Evolutionary conservation across 495 filamentous ascomycete genomes (phyloP).

Genomic region (Annulohypoxylon bovei): DNA sequence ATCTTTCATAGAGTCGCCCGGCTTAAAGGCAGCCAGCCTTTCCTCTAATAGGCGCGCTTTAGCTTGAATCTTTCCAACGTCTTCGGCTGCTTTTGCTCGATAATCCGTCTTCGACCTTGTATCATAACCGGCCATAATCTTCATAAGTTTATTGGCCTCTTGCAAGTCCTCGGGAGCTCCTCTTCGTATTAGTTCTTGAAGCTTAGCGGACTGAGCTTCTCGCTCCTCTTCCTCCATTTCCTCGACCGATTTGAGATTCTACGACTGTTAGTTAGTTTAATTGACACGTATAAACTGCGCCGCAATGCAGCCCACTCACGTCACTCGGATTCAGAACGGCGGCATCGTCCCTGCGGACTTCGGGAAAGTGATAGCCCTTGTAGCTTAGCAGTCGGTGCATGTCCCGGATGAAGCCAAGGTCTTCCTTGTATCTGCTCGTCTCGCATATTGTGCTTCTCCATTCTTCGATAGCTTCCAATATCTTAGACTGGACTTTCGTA

Average conservation of each 20-base stretch:
- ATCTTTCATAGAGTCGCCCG: constrained; percentile 83
- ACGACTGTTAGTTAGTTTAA: constrained; percentile 22
- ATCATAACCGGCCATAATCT: constrained; percentile 98
- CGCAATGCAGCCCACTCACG: constrained; percentile 63
- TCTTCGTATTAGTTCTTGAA: constrained; percentile 94
- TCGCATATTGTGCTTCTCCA: constrained; percentile 98
- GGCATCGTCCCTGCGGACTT: constrained; percentile 90
- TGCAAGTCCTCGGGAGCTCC: constrained; percentile 92
- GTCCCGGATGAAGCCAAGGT: constrained; percentile 94
- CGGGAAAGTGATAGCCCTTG: constrained; percentile 96
- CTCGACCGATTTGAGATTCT: constrained; percentile 96
- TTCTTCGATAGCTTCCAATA: constrained; percentile 97
- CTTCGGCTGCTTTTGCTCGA: constrained; percentile 94
- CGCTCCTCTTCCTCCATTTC: constrained; percentile 98
- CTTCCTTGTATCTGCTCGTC: constrained; percentile 95
- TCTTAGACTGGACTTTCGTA: constrained; percentile 87
- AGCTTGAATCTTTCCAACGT: constrained; percentile 90
- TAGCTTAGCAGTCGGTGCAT: constrained; percentile 97
- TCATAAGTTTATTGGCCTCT: constrained; percentile 97
- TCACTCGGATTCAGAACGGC: constrained; percentile 98
- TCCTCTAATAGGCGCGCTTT: constrained; percentile 94
- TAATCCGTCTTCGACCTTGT: constrained; percentile 96
- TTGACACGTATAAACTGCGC: background rate
- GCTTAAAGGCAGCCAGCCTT: constrained; percentile 83
- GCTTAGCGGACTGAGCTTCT: constrained; percentile 93